A percentile compares a stretch with the other conserved stretches of the same genome.
These are phyloP conservation scores for Cicer chorassanicum DNA, from an alignment of 306 rosid genomes.

Conservation along the genomic window DNA sequence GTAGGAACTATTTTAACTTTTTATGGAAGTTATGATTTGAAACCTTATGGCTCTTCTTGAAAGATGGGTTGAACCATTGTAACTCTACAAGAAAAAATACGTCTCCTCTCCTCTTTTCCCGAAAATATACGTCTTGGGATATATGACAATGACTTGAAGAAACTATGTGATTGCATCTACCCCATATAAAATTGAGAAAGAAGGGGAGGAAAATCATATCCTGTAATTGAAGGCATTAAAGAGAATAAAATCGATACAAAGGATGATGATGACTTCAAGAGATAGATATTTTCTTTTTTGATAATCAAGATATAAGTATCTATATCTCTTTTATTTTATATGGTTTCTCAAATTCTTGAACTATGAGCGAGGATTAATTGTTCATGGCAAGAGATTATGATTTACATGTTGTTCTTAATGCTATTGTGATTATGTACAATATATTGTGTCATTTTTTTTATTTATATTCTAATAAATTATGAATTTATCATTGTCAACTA, in stretches of 20 bases:
- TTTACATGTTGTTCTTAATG: neutral
- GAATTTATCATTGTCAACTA: slow-evolving; percentile 19
- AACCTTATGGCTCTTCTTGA: neutral
- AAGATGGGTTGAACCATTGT: no score
- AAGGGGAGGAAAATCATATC: neutral
- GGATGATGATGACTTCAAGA: no score
- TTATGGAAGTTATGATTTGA: neutral
- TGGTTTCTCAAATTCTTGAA: neutral
- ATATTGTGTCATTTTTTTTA: neutral
- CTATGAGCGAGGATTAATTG: neutral
- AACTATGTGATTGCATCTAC: neutral
- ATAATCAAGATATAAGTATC: no score
- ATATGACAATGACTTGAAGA: neutral
- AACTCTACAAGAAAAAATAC: no score
- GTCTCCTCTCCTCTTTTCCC: no score
- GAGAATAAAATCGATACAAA: no score
- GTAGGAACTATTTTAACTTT: neutral
- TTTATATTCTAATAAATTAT: neutral
- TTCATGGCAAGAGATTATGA: neutral
- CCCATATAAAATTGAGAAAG: neutral
- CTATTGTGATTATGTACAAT: neutral
- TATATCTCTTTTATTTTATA: neutral
- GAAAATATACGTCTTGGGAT: neutral
- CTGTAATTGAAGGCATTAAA: no score
- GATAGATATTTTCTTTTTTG: no score